phyloP scores from a whole-genome alignment of 2,329 filamentous ascomycete species.

The Pseudovirgaria hyperparasitica region DNA sequence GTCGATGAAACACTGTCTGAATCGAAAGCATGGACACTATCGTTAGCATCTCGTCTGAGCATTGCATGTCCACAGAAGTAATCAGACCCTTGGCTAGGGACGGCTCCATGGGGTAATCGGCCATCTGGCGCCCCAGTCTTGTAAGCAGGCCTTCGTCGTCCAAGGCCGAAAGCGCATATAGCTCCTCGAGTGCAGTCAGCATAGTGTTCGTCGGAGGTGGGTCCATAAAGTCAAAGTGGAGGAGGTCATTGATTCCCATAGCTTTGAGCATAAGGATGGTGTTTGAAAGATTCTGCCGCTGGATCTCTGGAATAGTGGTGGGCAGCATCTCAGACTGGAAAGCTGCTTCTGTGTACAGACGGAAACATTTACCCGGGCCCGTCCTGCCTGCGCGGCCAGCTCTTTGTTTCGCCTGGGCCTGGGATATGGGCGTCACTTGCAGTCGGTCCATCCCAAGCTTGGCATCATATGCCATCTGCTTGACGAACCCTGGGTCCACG shows the following conservation, averaged over 20 bases:
- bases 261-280: constrained; percentile 97
- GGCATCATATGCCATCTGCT: constrained; percentile 93
- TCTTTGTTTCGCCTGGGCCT: constrained; percentile 91
- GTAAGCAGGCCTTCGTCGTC: constrained; percentile 94
- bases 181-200: constrained; percentile 87
- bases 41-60: constrained; percentile 85
- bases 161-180: constrained; percentile 81
- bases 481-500: constrained; percentile 92
- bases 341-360: constrained; percentile 87
- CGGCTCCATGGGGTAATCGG: constrained; percentile 96
- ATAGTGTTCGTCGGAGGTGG: constrained; percentile 95
- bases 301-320: constrained; percentile 91
- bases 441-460: constrained; percentile 97
- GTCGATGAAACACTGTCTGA: constrained; percentile 80
- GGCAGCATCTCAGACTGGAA: constrained; percentile 96
- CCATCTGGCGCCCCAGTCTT: constrained; percentile 88
- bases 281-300: constrained; percentile 80
- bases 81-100: constrained; percentile 84
- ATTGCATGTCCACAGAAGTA: constrained; percentile 71
- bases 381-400: constrained; percentile 88
- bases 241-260: constrained; percentile 95
- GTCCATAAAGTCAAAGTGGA: constrained; percentile 99
- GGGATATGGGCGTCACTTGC: constrained; percentile 89
- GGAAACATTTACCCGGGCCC: constrained; percentile 90
- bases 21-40: constrained; percentile 79